Base-by-base conservation (phyloP, 2,329 filamentous ascomycete genomes). In the Lachnellula occidentalis region DNA sequence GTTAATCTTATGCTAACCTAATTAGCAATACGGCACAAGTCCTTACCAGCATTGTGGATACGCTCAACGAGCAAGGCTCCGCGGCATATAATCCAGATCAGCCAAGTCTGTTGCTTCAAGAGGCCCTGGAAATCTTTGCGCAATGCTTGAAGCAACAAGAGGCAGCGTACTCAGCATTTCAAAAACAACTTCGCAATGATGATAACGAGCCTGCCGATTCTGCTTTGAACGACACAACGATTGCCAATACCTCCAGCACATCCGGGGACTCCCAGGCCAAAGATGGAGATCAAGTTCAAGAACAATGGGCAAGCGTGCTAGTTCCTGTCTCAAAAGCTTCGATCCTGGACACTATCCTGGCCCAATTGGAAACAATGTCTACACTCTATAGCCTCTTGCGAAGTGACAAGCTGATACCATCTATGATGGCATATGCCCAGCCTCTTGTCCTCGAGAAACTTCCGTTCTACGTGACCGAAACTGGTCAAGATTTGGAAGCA, bases 281-380 rank as follows among this genome's bases (percentile, higher is more conserved):
- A n/a, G 63, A 66, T 14, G 67, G 68, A 45, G 69, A 78, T 34
- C 81, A 82, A 56, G 24, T 51, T 14, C 46, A 79, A 37, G 83
- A 83, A 56, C 78, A 85, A 62, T 87, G 83, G 78, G 85, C 83
- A 17, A 79, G 76, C 3, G 76, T 90, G n/a, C 75, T 86, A 51
- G 83, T 86, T 59, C 82, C 85, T 0, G 73, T 88, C 24, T 86
- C 84, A 1, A 78, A 81, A 24, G 75, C 78, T 47, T 82, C 82
- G 1, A 76, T 90, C 6, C 72, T 89, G 1, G 87, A 90, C 57
- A 89, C 85, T 0, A 76, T 83, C 14, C 74, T 87, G 34, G 83
- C 85, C 4, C 82, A 86, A 58, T 69, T 89, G 49, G 81, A 73
- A 61, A 78, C 71, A 47, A 76, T 76, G 66, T 80, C 72, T 55